These are phyloP conservation scores for Rhododendron kiyosumense DNA, from an alignment of 148 eudicot genomes.

Conservation along the genomic window DNA sequence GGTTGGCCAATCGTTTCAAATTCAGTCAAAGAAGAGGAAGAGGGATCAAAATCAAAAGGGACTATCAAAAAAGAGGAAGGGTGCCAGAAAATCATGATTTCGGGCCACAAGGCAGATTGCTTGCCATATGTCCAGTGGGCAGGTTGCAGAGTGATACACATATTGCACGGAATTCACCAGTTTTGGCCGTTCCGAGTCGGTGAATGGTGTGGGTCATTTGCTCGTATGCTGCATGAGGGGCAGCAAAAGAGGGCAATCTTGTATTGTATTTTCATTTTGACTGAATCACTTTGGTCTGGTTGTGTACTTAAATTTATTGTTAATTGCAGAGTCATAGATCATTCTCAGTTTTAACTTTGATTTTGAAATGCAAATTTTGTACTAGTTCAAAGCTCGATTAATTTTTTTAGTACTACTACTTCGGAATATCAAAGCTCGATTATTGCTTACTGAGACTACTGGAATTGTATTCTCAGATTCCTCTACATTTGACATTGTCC, in stretches of 20 bases:
- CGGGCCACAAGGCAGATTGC: conserved; percentile 15
- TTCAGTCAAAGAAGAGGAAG: conserved; percentile 62
- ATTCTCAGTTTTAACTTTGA: background rate
- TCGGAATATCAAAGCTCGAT: background rate
- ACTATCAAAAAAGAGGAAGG: conserved; percentile 46
- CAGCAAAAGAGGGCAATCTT: background rate
- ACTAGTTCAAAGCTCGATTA: background rate
- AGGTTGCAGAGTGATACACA: background rate
- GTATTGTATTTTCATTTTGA: background rate
- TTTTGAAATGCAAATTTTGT: background rate
- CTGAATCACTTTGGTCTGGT: background rate
- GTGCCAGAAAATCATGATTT: conserved; percentile 28
- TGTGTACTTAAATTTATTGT: background rate
- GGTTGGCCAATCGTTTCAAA: conserved; percentile 63
- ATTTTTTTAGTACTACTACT: too few relatives aligned
- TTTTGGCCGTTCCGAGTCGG: background rate
- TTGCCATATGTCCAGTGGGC: background rate
- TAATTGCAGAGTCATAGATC: background rate
- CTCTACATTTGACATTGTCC: background rate
- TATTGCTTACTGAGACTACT: background rate
- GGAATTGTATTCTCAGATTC: background rate
- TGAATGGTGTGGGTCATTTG: background rate
- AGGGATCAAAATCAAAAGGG: conserved; percentile 50
- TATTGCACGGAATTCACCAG: background rate
- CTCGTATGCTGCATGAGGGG: background rate